phyloP scores from a whole-genome alignment of 345 rosid species.

The Pistacia vera region DNA sequence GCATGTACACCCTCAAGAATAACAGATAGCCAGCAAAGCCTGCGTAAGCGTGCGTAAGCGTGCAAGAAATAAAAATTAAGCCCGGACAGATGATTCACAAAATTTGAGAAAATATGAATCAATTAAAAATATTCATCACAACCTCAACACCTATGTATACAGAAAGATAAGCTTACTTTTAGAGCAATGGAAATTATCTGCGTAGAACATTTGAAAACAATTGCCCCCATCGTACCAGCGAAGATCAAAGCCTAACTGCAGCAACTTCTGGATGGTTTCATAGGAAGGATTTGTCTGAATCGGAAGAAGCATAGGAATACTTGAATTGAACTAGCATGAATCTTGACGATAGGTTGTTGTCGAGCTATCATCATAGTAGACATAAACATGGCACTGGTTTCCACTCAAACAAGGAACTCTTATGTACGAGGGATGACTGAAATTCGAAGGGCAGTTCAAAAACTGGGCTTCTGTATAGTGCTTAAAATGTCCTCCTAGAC shows the following conservation, averaged over 20 bases:
- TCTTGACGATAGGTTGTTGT: slow-evolving; percentile 21
- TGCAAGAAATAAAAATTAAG: neutral
- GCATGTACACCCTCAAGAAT: too few relatives aligned
- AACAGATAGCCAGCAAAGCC: neutral
- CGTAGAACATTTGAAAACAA: too few relatives aligned
- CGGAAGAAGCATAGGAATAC: slow-evolving; percentile 25
- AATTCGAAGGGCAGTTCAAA: slow-evolving; percentile 23
- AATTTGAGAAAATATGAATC: neutral
- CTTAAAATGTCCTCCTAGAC: too few relatives aligned
- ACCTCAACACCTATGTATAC: neutral
- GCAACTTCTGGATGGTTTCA: slow-evolving; percentile 23
- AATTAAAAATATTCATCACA: neutral
- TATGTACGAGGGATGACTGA: slow-evolving; percentile 21
- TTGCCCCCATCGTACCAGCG: slow-evolving; percentile 16
- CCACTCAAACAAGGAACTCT: slow-evolving; percentile 34
- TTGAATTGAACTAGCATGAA: slow-evolving; percentile 31
- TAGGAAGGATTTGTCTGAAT: slow-evolving; percentile 31
- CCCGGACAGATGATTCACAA: neutral
- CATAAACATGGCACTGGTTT: slow-evolving; percentile 29
- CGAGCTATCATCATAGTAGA: slow-evolving; percentile 15
- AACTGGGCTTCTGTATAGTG: slow-evolving; percentile 12
- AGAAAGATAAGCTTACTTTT: slow-evolving; percentile 16
- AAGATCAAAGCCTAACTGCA: slow-evolving; percentile 44
- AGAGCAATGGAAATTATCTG: neutral
- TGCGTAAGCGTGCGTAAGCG: neutral